A percentile compares a stretch with the other conserved stretches of the same genome.
phyloP scores from a whole-genome alignment of 2,329 filamentous ascomycete species.

The Colletotrichum eremochloae region DNA sequence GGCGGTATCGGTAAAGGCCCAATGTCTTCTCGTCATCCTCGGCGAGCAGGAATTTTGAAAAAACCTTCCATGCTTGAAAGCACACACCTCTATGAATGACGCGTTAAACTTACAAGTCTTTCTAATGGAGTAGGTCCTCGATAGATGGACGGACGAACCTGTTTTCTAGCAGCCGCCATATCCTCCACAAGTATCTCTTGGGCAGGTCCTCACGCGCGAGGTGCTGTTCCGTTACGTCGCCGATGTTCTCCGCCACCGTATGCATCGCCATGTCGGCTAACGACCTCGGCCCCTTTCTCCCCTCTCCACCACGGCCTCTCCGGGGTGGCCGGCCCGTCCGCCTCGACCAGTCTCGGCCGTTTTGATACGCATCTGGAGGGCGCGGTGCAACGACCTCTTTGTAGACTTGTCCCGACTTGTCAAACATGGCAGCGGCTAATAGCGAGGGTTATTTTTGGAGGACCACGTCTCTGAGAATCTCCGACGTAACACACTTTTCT shows the following conservation, averaged over 20 bases:
- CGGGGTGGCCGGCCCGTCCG: slow-evolving; percentile 46
- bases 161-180: slow-evolving; percentile 57
- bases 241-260: slow-evolving; percentile 55
- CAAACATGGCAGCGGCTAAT: slow-evolving; percentile 48
- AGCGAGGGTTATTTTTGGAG: background rate
- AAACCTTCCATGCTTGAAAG: slow-evolving; percentile 57
- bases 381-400: slow-evolving; percentile 54
- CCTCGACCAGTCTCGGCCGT: slow-evolving; percentile 53
- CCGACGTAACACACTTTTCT: background rate
- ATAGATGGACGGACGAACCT: slow-evolving; percentile 49
- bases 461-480: background rate
- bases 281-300: slow-evolving; percentile 52
- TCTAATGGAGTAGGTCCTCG: background rate
- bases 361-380: slow-evolving; percentile 42
- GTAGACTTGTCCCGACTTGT: slow-evolving; percentile 53
- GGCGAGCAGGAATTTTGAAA: slow-evolving; percentile 52
- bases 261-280: slow-evolving; percentile 56
- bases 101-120: slow-evolving; percentile 23
- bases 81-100: slow-evolving; percentile 49
- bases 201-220: slow-evolving; percentile 52
- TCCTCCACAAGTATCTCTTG: slow-evolving; percentile 50
- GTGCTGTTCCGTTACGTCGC: slow-evolving; percentile 50
- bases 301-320: slow-evolving; percentile 45
- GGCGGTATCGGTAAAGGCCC: slow-evolving; percentile 54
- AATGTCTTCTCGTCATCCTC: slow-evolving; percentile 53